Conservation (phyloP, 2,329 filamentous ascomycete genomes). For the Rhinocladiella mackenziei region DNA sequence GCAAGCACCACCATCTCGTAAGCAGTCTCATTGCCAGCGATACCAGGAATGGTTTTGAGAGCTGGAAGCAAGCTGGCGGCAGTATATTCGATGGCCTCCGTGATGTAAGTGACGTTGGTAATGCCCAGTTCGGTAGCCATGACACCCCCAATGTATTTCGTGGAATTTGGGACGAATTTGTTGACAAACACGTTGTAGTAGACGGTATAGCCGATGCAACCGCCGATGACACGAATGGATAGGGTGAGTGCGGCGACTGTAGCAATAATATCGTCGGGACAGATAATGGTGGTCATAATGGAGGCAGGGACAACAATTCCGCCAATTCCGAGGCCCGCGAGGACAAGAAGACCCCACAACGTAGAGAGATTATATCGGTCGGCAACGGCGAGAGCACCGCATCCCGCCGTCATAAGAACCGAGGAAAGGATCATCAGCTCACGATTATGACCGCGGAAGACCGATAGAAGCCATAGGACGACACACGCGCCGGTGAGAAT, state of each 20-base stretch:
- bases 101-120: constrained; percentile 46
- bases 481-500: constrained; percentile 60
- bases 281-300: constrained; percentile 66
- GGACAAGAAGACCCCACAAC: constrained; percentile 55
- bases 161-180: constrained; percentile 46
- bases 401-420: constrained; percentile 61
- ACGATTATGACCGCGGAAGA: constrained; percentile 57
- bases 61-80: constrained; percentile 52
- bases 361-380: constrained; percentile 51
- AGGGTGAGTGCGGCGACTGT: constrained; percentile 66
- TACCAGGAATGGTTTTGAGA: constrained; percentile 48
- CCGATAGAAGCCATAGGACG: constrained; percentile 55
- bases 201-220: constrained; percentile 60
- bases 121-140: constrained; percentile 51
- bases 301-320: constrained; percentile 65
- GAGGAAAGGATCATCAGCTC: constrained; percentile 58
- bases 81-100: constrained; percentile 52
- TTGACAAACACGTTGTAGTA: constrained; percentile 52
- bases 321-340: constrained; percentile 63
- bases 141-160: constrained; percentile 48
- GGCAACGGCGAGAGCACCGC: constrained; percentile 52
- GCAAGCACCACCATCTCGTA: constrained; percentile 53
- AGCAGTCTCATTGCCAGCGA: constrained; percentile 46
- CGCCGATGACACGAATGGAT: constrained; percentile 65
- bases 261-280: constrained; percentile 65